phyloP scores from a whole-genome alignment of 2,329 filamentous ascomycete genomes.

The Aspergillus nomiae region DNA sequence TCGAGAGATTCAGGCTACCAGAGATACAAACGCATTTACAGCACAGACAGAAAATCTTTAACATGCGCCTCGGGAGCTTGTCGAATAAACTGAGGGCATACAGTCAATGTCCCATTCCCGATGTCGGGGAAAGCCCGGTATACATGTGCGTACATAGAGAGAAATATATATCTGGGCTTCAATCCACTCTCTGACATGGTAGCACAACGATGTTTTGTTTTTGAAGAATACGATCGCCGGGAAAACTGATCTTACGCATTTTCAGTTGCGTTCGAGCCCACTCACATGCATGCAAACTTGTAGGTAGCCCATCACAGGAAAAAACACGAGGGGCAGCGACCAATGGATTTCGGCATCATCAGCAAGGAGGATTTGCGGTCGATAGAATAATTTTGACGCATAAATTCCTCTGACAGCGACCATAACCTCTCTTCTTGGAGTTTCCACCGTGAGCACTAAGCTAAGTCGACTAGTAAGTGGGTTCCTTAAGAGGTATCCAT shows the following conservation, averaged over 20 bases:
- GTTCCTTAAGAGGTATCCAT: not conserved
- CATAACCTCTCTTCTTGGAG: not conserved
- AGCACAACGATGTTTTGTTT: not conserved
- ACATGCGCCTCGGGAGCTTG: not conserved
- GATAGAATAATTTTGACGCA: not conserved
- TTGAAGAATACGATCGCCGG: not conserved
- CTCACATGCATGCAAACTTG: not conserved
- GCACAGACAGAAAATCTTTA: not conserved
- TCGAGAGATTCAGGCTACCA: not conserved
- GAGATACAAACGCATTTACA: no score
- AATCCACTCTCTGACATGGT: not conserved
- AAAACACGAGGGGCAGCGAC: not conserved
- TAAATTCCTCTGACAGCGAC: not conserved
- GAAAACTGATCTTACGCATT: not conserved
- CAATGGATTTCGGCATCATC: not conserved
- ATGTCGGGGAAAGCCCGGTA: not conserved
- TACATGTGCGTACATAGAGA: not conserved
- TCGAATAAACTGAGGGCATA: not conserved
- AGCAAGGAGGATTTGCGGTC: not conserved
- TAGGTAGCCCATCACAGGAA: not conserved
- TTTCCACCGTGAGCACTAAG: not conserved
- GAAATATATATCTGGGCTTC: not conserved
- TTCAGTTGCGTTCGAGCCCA: not conserved
- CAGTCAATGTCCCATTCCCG: not conserved
- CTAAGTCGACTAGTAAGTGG: not conserved